Evolutionary conservation across 202 grass and related monocot genomes (phyloP).

Genomic region (Setaria italica): DNA sequence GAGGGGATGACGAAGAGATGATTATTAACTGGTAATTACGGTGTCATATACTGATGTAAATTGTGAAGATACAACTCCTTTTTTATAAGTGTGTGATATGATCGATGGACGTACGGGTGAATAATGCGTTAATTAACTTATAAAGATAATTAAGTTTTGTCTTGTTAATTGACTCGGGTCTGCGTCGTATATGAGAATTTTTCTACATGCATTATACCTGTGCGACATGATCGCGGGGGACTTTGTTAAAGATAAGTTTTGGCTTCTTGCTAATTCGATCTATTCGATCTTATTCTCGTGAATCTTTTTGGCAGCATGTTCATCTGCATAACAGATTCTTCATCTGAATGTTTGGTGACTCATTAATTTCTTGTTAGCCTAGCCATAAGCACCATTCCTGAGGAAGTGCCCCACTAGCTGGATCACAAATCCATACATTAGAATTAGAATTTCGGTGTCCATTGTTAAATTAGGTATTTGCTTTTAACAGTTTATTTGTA

Average conservation of each 20-base stretch:
- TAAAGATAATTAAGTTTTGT: neutral
- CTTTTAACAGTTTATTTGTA: no score
- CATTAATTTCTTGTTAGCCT: neutral
- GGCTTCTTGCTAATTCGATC: neutral
- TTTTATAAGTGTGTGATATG: neutral
- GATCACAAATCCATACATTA: neutral
- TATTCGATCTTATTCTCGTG: neutral
- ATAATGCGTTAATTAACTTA: neutral
- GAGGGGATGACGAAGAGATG: neutral
- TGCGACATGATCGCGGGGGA: neutral
- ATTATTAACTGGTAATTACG: conserved; percentile 27
- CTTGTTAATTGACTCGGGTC: neutral
- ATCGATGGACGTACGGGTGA: neutral
- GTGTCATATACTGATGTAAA: conserved; percentile 39
- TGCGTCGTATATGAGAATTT: neutral
- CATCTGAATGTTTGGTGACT: no score
- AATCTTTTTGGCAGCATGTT: neutral
- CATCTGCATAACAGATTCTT: no score
- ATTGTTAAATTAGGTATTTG: neutral
- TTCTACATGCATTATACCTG: neutral
- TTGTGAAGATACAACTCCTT: conserved; percentile 28
- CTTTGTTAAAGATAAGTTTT: neutral
- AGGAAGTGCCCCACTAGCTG: neutral
- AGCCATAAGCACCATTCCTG: neutral
- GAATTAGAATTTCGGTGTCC: neutral